phyloP scores from a whole-genome alignment of 345 rosid genomes.

The Salix exigua region DNA sequence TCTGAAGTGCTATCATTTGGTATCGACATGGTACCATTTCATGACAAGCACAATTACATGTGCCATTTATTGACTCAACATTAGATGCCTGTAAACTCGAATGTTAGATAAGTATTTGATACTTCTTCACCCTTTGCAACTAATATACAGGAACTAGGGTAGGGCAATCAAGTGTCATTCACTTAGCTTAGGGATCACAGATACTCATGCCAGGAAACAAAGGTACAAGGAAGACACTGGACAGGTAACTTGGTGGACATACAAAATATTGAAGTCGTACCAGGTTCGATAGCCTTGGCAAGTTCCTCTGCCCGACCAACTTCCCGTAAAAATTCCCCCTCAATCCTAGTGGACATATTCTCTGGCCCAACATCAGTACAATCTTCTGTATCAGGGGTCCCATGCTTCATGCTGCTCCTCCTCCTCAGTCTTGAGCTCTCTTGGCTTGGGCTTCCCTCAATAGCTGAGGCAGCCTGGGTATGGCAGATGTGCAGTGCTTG shows the following conservation, averaged over 20 bases:
- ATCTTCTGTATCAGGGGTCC: constrained; percentile 40
- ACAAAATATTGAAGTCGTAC: constrained; percentile 35
- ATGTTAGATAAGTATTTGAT: background rate
- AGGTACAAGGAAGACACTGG: background rate
- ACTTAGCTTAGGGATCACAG: background rate
- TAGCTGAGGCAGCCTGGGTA: constrained; percentile 82
- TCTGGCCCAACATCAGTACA: constrained; percentile 37
- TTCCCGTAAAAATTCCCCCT: constrained; percentile 72
- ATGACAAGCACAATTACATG: background rate
- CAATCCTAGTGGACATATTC: constrained; percentile 54
- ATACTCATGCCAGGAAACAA: background rate
- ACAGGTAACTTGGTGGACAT: background rate
- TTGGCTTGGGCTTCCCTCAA: constrained; percentile 72
- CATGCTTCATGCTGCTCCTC: constrained; percentile 46
- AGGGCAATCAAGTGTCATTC: background rate
- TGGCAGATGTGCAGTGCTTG: constrained; percentile 92
- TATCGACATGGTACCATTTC: background rate
- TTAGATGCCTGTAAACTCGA: background rate
- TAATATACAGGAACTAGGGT: background rate
- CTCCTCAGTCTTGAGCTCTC: constrained; percentile 48
- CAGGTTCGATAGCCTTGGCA: constrained; percentile 64
- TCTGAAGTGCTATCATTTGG: background rate
- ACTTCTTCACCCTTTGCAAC: background rate
- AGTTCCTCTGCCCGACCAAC: constrained; percentile 86
- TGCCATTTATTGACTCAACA: background rate